Conservation (phyloP, 441 rosid genomes). For the California macrophylla region DNA sequence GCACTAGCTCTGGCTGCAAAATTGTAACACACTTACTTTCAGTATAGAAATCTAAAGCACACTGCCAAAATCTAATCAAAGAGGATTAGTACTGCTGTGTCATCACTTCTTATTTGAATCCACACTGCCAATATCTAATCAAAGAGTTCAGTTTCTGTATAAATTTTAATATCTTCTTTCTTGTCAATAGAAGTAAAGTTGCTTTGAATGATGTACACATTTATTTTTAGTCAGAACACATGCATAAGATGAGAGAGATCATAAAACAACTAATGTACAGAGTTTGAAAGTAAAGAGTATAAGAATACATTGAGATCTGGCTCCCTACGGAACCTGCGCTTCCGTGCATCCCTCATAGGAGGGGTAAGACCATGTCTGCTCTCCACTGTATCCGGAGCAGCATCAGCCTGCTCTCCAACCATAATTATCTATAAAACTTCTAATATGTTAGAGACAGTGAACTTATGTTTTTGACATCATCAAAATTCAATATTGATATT, state of each 20-base stretch:
- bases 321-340: constrained; percentile 83
- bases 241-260: neutral
- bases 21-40: constrained; percentile 10
- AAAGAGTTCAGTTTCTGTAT: neutral
- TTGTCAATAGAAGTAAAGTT: neutral
- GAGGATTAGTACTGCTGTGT: too few relatives aligned
- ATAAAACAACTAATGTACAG: too few relatives aligned
- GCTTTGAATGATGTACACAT: neutral
- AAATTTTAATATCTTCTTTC: neutral
- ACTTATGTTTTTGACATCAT: neutral
- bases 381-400: constrained; percentile 61
- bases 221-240: neutral
- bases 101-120: neutral
- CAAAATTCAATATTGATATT: neutral
- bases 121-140: neutral
- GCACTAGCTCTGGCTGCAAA: constrained; percentile 89
- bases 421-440: constrained; percentile 54
- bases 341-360: constrained; percentile 90
- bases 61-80: too few relatives aligned
- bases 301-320: constrained; percentile 70
- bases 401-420: constrained; percentile 76
- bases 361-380: constrained; percentile 87
- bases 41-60: constrained; percentile 2
- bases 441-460: constrained; percentile 4
- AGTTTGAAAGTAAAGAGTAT: neutral